Percentiles rank a stretch among this genome's conserved stretches.
phyloP scores from a whole-genome alignment of 345 rosid genomes.

The Gossypium stocksii region DNA sequence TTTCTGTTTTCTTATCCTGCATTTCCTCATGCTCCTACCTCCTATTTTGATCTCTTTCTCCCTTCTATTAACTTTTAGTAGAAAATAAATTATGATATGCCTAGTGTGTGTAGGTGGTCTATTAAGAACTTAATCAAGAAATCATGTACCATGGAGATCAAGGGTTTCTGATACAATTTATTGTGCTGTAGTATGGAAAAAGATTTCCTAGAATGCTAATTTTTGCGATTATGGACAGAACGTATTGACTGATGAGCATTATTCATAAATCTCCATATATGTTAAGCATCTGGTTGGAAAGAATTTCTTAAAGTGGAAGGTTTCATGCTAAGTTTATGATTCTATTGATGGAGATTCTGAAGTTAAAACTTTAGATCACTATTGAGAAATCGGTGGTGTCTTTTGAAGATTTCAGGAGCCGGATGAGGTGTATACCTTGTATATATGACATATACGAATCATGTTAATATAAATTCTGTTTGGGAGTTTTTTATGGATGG shows the following conservation, averaged over 20 bases:
- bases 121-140: slow-evolving; percentile 27
- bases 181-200: neutral
- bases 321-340: neutral
- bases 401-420: slow-evolving; percentile 15
- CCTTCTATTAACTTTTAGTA: neutral
- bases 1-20: slow-evolving; percentile 9
- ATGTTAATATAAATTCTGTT: neutral
- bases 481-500: slow-evolving; percentile 12
- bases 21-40: neutral
- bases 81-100: slow-evolving; percentile 11
- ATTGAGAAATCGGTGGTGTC: slow-evolving; percentile 22
- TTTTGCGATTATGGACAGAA: neutral
- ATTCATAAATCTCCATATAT: neutral
- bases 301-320: neutral
- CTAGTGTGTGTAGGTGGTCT: slow-evolving; percentile 28
- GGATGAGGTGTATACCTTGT: slow-evolving; percentile 14
- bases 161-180: slow-evolving; percentile 4
- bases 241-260: neutral
- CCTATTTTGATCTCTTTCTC: neutral
- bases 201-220: neutral
- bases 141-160: slow-evolving; percentile 7
- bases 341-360: neutral
- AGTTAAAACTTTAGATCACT: neutral
- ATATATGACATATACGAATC: slow-evolving; percentile 6
- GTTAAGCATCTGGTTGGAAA: slow-evolving; percentile 1